Evolutionary conservation across 495 filamentous ascomycete genomes (phyloP).

Genomic region (Penicillium riverlandense): DNA sequence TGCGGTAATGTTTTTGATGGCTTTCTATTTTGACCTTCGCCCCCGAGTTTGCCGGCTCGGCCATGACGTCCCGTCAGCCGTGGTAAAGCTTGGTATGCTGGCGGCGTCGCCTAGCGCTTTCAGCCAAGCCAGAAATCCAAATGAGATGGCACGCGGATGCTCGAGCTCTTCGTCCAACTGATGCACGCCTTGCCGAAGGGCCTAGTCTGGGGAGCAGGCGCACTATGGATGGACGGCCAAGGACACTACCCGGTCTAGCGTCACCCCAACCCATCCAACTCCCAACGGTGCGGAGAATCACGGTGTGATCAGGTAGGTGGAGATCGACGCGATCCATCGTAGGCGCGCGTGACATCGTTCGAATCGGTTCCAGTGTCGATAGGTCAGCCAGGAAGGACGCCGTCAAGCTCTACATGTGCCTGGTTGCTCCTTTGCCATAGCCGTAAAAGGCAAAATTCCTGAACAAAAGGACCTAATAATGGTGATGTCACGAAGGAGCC

Average conservation of each 20-base stretch:
- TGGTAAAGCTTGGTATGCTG: conserved; percentile 1
- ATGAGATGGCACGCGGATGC: too few species aligned
- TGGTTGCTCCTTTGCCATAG: too few species aligned
- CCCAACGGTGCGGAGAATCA: neutral
- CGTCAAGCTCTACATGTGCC: too few species aligned
- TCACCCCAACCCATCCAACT: neutral
- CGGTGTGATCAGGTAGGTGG: conserved; percentile 1
- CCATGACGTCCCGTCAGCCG: neutral
- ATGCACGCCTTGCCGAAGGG: too few species aligned
- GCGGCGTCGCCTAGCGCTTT: too few species aligned
- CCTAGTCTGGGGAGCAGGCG: too few species aligned
- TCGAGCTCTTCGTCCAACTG: too few species aligned
- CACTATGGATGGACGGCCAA: neutral
- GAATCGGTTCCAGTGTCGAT: neutral
- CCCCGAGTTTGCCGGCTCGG: neutral
- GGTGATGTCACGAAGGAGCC: too few species aligned
- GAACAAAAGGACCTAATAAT: too few species aligned
- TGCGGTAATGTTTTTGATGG: conserved; percentile 1
- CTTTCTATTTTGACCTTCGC: neutral
- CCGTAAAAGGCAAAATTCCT: too few species aligned
- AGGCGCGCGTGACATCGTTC: neutral
- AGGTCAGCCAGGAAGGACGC: neutral
- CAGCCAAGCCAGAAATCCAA: too few species aligned
- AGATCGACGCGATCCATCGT: conserved; percentile 1
- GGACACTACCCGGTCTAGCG: conserved; percentile 3